phyloP scores from a whole-genome alignment of 441 rosid species.

The Hypseocharis bilobata region DNA sequence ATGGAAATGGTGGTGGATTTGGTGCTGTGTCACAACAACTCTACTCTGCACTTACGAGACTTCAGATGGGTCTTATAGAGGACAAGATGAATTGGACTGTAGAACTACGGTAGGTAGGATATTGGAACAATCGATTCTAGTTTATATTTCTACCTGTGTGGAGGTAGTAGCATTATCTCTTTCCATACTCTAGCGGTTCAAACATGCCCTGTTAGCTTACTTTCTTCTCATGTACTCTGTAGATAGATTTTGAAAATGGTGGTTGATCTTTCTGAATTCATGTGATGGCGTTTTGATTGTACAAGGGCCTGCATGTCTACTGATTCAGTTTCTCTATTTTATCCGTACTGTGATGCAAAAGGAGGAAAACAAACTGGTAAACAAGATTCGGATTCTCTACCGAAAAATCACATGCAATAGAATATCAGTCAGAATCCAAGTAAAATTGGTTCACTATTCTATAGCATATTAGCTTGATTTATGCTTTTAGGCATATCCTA shows the following conservation, averaged over 20 bases:
- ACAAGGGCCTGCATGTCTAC: no score
- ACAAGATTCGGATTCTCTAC: no score
- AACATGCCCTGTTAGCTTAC: conserved; percentile 10
- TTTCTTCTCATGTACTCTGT: background rate
- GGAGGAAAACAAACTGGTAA: no score
- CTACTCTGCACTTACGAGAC: conserved; percentile 59
- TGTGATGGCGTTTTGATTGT: background rate
- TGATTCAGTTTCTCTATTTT: background rate
- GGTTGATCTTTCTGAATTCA: background rate
- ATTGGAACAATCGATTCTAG: background rate
- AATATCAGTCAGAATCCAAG: no score
- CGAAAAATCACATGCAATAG: no score
- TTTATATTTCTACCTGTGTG: conserved; percentile 6
- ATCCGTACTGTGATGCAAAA: background rate
- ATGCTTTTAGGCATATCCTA: no score
- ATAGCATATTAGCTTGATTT: no score
- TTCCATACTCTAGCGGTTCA: background rate
- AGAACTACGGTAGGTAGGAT: conserved; percentile 39
- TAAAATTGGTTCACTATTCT: no score
- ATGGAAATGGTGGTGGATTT: conserved; percentile 48
- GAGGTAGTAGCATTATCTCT: background rate
- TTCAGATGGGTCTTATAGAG: conserved; percentile 79
- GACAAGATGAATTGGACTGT: conserved; percentile 87
- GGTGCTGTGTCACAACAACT: conserved; percentile 58
- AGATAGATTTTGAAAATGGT: conserved; percentile 5